phyloP scores from a whole-genome alignment of 129 eudicot genomes.

The Flaveria ramosissima region DNA sequence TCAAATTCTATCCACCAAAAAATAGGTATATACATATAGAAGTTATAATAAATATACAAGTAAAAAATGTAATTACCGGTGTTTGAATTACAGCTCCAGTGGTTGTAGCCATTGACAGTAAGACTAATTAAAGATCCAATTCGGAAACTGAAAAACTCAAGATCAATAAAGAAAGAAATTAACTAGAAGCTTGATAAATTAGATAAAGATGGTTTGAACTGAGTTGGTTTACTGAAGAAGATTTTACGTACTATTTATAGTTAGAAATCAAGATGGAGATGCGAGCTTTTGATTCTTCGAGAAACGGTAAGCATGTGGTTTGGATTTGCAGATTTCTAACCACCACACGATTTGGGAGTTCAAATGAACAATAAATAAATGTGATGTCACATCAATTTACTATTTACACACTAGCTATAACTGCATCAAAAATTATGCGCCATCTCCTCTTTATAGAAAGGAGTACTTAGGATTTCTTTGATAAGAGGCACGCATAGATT shows the following conservation, averaged over 20 bases:
- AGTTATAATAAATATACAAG: too few species aligned
- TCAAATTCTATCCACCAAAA: too few species aligned
- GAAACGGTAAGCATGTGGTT: slow-evolving; percentile 30
- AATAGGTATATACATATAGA: too few species aligned
- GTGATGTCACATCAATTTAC: neutral
- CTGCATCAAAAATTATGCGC: too few species aligned
- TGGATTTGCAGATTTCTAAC: slow-evolving; percentile 23
- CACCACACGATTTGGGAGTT: slow-evolving; percentile 28
- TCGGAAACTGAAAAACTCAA: too few species aligned
- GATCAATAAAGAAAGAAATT: too few species aligned
- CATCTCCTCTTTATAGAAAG: too few species aligned
- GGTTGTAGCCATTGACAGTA: slow-evolving; percentile 27
- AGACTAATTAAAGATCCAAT: neutral
- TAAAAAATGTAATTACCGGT: slow-evolving; percentile 20
- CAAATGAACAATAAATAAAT: neutral
- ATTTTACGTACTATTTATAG: slow-evolving; percentile 17
- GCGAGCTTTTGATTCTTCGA: slow-evolving; percentile 23
- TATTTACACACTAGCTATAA: neutral
- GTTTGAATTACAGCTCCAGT: slow-evolving; percentile 28
- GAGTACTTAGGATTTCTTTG: neutral
- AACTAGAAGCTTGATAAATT: too few species aligned
- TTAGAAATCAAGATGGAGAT: neutral
- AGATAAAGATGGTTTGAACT: neutral
- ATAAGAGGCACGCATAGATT: too few species aligned
- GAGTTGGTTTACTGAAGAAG: slow-evolving; percentile 2